These are phyloP conservation scores for Epichloe glyceriae DNA, from an alignment of 2,329 filamentous ascomycete genomes.

Conservation along the genomic window DNA sequence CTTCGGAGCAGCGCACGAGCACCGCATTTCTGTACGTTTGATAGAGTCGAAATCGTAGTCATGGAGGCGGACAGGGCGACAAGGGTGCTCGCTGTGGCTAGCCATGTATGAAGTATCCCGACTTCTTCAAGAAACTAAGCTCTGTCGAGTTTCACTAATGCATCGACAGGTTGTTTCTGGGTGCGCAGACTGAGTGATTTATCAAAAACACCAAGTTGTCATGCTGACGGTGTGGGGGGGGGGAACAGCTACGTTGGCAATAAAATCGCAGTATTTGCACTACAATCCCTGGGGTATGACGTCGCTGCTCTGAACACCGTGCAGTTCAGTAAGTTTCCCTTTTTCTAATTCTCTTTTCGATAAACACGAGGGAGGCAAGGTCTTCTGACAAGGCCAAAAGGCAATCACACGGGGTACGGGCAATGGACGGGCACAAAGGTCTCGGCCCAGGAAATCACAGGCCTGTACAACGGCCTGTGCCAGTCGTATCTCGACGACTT, in stretches of 20 bases:
- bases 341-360: constrained; percentile 5
- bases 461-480: constrained; percentile 73
- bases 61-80: constrained; percentile 32
- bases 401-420: constrained; percentile 88
- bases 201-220: not conserved
- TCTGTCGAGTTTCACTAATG: too few species aligned
- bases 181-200: constrained; percentile 12
- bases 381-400: constrained; percentile 30
- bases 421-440: constrained; percentile 78
- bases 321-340: constrained; percentile 66
- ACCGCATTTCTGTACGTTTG: too few species aligned
- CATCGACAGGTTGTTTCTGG: constrained; percentile 28
- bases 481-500: constrained; percentile 79
- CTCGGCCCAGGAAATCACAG: constrained; percentile 67
- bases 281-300: constrained; percentile 88
- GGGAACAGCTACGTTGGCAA: constrained; percentile 79
- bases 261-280: constrained; percentile 88
- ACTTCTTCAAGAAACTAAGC: too few species aligned
- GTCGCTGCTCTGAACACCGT: constrained; percentile 92
- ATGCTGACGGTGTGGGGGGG: not conserved
- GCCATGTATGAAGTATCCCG: constrained; percentile 61
- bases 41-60: not conserved
- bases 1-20: not conserved
- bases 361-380: not conserved
- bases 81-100: constrained; percentile 74